Conservation (phyloP, 75 land plant species). For the Sequoia sempervirens region DNA sequence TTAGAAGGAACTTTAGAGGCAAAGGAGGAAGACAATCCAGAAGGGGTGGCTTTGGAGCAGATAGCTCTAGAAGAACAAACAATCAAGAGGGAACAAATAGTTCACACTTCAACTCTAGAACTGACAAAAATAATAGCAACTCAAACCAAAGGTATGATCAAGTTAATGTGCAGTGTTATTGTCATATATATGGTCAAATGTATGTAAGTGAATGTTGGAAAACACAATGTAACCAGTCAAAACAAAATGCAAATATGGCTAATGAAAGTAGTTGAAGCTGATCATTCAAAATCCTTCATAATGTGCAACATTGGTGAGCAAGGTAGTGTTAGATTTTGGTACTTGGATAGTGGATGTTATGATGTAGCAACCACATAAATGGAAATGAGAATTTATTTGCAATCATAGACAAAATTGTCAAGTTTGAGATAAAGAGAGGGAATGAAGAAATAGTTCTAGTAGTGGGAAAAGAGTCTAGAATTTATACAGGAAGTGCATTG, state of each 20-base stretch:
- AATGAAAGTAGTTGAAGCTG: neutral
- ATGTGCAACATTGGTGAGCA: neutral
- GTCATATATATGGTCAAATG: neutral
- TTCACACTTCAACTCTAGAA: neutral
- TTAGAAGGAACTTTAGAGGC: no score
- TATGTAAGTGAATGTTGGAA: neutral
- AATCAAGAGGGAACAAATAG: neutral
- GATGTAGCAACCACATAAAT: neutral
- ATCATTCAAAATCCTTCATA: neutral
- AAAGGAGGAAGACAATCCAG: no score
- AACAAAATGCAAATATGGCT: neutral
- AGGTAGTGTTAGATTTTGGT: neutral
- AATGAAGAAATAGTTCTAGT: neutral
- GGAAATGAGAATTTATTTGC: neutral
- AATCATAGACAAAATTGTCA: neutral
- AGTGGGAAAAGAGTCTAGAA: neutral
- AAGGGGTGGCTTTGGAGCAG: no score
- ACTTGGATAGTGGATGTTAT: neutral
- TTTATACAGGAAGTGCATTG: no score
- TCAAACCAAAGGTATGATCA: neutral
- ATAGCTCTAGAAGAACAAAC: neutral
- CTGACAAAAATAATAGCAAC: neutral
- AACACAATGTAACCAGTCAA: no score
- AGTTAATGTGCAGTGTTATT: neutral
- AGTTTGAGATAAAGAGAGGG: neutral